Evolutionary conservation across 2,329 filamentous ascomycete genomes (phyloP).

Genomic region (Trichoderma hamatum): DNA sequence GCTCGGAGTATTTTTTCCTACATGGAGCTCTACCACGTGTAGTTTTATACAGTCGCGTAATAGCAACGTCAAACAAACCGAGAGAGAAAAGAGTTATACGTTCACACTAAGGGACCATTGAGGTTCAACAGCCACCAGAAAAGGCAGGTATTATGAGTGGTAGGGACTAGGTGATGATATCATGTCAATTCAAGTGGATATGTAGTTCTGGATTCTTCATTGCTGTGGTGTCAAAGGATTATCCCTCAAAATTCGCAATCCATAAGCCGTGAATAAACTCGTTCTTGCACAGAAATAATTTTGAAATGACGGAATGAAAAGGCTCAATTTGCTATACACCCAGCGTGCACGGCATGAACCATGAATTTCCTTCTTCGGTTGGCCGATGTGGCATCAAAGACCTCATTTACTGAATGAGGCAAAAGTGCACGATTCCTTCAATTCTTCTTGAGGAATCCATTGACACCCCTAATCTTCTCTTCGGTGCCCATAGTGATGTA

Average conservation of each 20-base stretch:
- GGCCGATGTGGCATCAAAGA: not conserved
- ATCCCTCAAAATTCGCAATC: not conserved
- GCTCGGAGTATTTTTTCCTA: not conserved
- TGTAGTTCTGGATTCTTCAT: not conserved
- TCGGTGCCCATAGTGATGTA: constrained; percentile 42
- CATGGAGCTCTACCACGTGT: not conserved
- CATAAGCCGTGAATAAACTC: not conserved
- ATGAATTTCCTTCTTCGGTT: not conserved
- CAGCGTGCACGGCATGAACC: not conserved
- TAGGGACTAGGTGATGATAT: not conserved
- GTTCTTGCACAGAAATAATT: not conserved
- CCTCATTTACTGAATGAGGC: not conserved
- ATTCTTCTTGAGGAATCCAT: constrained; percentile 36
- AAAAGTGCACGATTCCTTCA: not conserved
- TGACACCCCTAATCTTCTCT: constrained; percentile 37
- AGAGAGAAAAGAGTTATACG: not conserved
- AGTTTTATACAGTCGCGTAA: not conserved
- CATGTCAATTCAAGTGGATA: not conserved
- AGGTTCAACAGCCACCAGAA: not conserved
- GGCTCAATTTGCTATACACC: not conserved
- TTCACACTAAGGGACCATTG: not conserved
- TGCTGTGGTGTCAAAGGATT: not conserved
- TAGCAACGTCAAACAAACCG: not conserved
- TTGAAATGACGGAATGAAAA: not conserved
- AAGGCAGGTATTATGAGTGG: not conserved